Percentiles rank a stretch among this genome's conserved stretches.
These are phyloP conservation scores for Neurospora sp. DNA, from an alignment of 495 filamentous ascomycete species.

Conservation along the genomic window DNA sequence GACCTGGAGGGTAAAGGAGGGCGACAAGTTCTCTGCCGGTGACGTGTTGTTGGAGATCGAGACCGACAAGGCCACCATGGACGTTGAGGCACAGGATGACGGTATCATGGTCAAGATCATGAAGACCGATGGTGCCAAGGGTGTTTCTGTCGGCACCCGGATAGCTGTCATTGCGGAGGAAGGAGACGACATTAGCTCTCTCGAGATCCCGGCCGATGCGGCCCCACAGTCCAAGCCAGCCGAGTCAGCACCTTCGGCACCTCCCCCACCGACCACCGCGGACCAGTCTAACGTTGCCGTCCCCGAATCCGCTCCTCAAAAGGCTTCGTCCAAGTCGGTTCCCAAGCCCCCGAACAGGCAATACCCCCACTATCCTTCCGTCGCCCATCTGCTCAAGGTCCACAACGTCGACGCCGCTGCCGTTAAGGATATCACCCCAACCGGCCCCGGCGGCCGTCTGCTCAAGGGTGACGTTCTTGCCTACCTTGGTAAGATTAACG, in stretches of 20 bases:
- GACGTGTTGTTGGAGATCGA: slow-evolving; percentile 80
- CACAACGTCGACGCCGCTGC: slow-evolving; percentile 63
- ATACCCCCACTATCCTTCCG: slow-evolving; percentile 80
- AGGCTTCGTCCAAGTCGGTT: slow-evolving; percentile 25
- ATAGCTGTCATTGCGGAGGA: slow-evolving; percentile 69
- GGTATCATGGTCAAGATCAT: slow-evolving; percentile 71
- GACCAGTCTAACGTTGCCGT: slow-evolving; percentile 1
- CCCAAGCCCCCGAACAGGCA: slow-evolving; percentile 53
- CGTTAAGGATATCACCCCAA: slow-evolving; percentile 69
- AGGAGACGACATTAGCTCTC: slow-evolving; percentile 59
- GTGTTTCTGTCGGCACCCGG: slow-evolving; percentile 57
- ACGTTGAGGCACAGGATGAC: slow-evolving; percentile 81
- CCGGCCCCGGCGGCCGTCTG: slow-evolving; percentile 79
- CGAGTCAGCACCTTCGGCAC: slow-evolving; percentile 10
- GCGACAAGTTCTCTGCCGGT: slow-evolving; percentile 62
- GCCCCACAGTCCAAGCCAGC: slow-evolving; percentile 18
- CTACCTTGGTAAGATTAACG: slow-evolving; percentile 67
- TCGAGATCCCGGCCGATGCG: slow-evolving; percentile 59
- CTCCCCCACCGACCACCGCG: slow-evolving; percentile 15
- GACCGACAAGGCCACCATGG: slow-evolving; percentile 83
- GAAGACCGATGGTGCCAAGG: slow-evolving; percentile 58
- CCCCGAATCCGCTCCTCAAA: slow-evolving; percentile 23
- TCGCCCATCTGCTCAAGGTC: slow-evolving; percentile 66
- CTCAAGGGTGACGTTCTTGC: slow-evolving; percentile 94
- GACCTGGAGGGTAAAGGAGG: slow-evolving; percentile 68